phyloP scores from a whole-genome alignment of 2,329 filamentous ascomycete genomes.

The Sclerotinia trifoliorum region DNA sequence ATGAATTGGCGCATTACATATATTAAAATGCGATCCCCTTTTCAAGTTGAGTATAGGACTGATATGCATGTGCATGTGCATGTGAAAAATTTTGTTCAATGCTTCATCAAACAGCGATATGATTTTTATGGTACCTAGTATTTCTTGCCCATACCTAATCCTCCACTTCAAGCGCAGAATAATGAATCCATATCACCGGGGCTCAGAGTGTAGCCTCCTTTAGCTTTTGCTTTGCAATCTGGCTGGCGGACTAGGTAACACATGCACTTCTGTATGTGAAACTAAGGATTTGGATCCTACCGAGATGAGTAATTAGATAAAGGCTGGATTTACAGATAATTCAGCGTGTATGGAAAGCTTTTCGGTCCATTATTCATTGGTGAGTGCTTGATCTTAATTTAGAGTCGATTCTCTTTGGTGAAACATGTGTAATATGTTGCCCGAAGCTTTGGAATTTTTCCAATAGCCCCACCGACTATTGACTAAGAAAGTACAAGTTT shows the following conservation, averaged over 20 bases:
- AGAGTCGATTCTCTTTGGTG: background rate
- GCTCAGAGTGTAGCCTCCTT: background rate
- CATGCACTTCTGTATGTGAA: background rate
- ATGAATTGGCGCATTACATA: constrained; percentile 4
- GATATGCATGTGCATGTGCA: background rate
- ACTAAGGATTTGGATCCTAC: background rate
- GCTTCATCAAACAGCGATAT: background rate
- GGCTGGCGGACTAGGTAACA: background rate
- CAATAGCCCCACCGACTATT: constrained; percentile 12
- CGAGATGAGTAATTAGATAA: background rate
- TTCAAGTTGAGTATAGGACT: background rate
- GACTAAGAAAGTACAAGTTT: constrained; percentile 21
- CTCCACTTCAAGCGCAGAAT: background rate
- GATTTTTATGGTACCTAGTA: background rate
- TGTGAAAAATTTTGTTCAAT: background rate
- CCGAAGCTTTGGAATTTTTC: constrained; percentile 9
- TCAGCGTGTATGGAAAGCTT: background rate
- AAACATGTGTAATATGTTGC: constrained; percentile 17
- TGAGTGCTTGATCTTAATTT: background rate
- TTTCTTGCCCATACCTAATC: background rate
- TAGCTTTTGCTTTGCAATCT: background rate
- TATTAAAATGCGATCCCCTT: constrained; percentile 7
- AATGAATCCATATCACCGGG: background rate
- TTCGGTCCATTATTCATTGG: background rate
- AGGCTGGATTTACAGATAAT: background rate